A percentile compares a stretch with the other conserved stretches of the same genome.
These are phyloP conservation scores for Alternaria sp. DNA, from an alignment of 2,329 filamentous ascomycete species.

Conservation along the genomic window DNA sequence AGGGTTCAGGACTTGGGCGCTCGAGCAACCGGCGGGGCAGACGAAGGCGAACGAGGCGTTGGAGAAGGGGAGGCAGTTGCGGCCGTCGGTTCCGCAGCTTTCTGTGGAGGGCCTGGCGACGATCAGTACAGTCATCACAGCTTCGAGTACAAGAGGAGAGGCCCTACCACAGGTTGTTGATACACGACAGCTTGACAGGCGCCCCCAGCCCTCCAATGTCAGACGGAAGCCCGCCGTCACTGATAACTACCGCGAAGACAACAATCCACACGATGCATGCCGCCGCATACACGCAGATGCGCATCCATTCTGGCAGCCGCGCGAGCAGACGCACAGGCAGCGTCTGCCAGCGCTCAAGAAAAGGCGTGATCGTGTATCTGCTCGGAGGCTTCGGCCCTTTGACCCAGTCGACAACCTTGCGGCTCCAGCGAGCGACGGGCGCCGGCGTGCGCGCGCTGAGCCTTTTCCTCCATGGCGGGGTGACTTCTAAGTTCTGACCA, in stretches of 20 bases:
- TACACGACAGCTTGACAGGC: constrained; percentile 70
- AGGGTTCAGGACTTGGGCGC: constrained; percentile 56
- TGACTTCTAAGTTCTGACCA: neutral
- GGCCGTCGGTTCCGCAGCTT: constrained; percentile 60
- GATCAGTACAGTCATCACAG: neutral
- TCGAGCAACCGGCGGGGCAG: constrained; percentile 62
- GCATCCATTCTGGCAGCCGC: constrained; percentile 62
- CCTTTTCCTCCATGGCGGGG: constrained; percentile 15
- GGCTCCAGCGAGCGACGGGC: constrained; percentile 20
- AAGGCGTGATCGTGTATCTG: constrained; percentile 51
- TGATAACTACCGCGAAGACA: constrained; percentile 71
- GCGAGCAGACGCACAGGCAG: constrained; percentile 67
- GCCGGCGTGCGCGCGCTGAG: constrained; percentile 20
- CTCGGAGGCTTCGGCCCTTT: constrained; percentile 54
- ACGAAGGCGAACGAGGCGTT: constrained; percentile 60
- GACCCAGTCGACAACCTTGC: constrained; percentile 50
- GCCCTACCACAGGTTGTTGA: constrained; percentile 68
- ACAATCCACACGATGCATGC: constrained; percentile 71
- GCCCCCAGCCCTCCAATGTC: constrained; percentile 73
- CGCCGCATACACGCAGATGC: constrained; percentile 62
- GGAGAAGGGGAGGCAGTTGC: constrained; percentile 62
- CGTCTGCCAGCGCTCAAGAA: constrained; percentile 71
- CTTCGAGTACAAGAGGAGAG: neutral
- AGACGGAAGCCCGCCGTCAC: constrained; percentile 61
- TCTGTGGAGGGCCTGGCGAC: constrained; percentile 32